These are phyloP conservation scores for Pseudoscleropodium purum DNA, from an alignment of 225 moss, liverwort and hornwort genomes.

Conservation along the genomic window DNA sequence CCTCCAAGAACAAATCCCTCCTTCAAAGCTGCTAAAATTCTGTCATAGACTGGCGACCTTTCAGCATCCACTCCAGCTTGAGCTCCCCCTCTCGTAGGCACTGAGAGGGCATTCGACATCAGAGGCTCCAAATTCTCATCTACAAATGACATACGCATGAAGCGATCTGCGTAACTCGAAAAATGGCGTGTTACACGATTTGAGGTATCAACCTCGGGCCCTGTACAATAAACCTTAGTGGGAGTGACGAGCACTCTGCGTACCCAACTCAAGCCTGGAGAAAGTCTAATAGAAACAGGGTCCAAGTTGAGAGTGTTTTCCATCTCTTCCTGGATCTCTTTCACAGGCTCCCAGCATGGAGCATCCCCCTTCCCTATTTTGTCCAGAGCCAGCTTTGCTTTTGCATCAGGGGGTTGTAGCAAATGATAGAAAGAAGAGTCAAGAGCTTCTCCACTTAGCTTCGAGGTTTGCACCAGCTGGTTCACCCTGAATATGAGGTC, in stretches of 20 bases:
- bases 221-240: constrained; percentile 66
- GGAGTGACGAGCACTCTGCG: constrained; percentile 73
- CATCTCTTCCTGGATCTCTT: constrained; percentile 12
- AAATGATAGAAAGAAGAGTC: constrained; percentile 21
- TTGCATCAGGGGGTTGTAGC: constrained; percentile 11
- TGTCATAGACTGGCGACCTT: constrained; percentile 42
- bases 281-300: constrained; percentile 12
- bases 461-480: constrained; percentile 54
- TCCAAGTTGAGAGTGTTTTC: background rate
- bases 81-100: constrained; percentile 39
- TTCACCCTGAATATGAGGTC: constrained; percentile 53
- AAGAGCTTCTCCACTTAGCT: constrained; percentile 42
- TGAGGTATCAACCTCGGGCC: constrained; percentile 67
- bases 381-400: constrained; percentile 17
- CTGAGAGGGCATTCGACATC: constrained; percentile 35
- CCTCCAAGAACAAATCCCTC: constrained; percentile 55
- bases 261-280: constrained; percentile 38
- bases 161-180: constrained; percentile 26
- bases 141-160: constrained; percentile 77
- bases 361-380: background rate
- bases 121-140: constrained; percentile 64
- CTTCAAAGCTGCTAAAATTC: constrained; percentile 48
- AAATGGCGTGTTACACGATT: constrained; percentile 69
- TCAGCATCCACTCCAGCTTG: constrained; percentile 13
- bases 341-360: constrained; percentile 29